These are phyloP conservation scores for Xylariaceae sp. DNA, from an alignment of 2,329 filamentous ascomycete genomes.

Conservation along the genomic window DNA sequence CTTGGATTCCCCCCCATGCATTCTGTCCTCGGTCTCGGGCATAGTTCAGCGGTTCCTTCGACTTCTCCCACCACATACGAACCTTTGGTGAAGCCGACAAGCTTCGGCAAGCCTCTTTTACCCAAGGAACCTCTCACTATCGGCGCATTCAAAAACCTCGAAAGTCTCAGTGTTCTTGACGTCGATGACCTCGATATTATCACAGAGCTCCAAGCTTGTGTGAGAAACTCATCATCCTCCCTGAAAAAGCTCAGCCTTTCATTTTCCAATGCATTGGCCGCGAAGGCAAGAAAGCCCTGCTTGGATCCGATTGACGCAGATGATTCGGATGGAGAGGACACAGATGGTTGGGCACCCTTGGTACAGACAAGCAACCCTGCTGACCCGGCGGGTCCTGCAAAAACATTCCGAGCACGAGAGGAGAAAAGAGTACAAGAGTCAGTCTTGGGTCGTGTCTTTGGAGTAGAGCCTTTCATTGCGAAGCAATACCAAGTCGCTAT, in stretches of 20 bases:
- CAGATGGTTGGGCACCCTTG: conserved; percentile 38
- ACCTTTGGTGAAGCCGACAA: conserved; percentile 28
- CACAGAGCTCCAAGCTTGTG: conserved; percentile 50
- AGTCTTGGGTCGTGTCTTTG: conserved; percentile 49
- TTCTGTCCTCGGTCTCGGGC: background rate
- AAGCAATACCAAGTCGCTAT: conserved; percentile 29
- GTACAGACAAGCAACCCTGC: conserved; percentile 3
- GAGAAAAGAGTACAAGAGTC: conserved; percentile 52
- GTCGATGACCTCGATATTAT: conserved; percentile 56
- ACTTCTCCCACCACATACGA: conserved; percentile 31
- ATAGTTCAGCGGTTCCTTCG: background rate
- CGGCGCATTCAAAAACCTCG: conserved; percentile 53
- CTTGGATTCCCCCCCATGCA: background rate
- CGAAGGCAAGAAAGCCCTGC: conserved; percentile 39
- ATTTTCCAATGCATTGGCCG: conserved; percentile 50
- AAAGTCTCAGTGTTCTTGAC: conserved; percentile 51
- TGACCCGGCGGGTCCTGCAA: conserved; percentile 35
- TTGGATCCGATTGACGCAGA: conserved; percentile 36
- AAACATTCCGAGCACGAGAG: conserved; percentile 45
- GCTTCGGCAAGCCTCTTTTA: conserved; percentile 26
- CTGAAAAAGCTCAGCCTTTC: conserved; percentile 54
- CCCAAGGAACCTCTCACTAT: conserved; percentile 46
- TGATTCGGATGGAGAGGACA: conserved; percentile 54
- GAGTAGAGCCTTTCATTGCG: conserved; percentile 37
- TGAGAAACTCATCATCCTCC: conserved; percentile 50